Evolutionary conservation across 192 early-diverging fungal genomes (phyloP).

Genomic region (Backusella morwellensis): DNA sequence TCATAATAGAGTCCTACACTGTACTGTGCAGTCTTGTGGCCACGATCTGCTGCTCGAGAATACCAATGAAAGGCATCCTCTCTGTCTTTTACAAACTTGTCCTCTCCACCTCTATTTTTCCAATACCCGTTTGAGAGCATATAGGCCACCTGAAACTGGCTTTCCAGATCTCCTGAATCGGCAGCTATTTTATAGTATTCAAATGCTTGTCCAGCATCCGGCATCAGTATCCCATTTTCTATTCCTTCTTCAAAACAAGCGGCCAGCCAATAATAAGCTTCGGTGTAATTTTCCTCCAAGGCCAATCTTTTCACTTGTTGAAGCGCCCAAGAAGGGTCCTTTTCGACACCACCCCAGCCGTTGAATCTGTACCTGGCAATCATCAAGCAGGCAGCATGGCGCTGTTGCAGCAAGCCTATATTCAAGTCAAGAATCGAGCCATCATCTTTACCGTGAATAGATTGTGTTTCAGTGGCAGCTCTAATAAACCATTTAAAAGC

Average conservation of each 20-base stretch:
- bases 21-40: slow-evolving; percentile 27
- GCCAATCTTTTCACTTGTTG: slow-evolving; percentile 18
- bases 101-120: background rate
- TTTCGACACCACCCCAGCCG: slow-evolving; percentile 24
- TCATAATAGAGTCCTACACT: slow-evolving; percentile 35
- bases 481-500: slow-evolving; percentile 27
- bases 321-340: slow-evolving; percentile 14
- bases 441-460: background rate
- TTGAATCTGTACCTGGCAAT: slow-evolving; percentile 29
- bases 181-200: slow-evolving; percentile 28
- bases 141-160: slow-evolving; percentile 28
- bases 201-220: slow-evolving; percentile 17
- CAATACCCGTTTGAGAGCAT: slow-evolving; percentile 37
- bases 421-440: background rate
- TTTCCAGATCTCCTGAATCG: slow-evolving; percentile 17
- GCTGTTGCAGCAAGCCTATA: background rate
- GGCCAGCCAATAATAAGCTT: slow-evolving; percentile 27
- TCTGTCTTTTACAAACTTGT: slow-evolving; percentile 8
- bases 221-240: background rate
- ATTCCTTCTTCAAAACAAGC: slow-evolving; percentile 25
- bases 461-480: background rate
- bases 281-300: slow-evolving; percentile 10
- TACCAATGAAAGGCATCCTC: slow-evolving; percentile 39
- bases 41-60: slow-evolving; percentile 25
- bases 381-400: slow-evolving; percentile 27